A percentile compares a stretch with the other conserved stretches of the same genome.
Evolutionary conservation across 2,329 filamentous ascomycete genomes (phyloP).

Genomic region (Rosellinia necatrix): DNA sequence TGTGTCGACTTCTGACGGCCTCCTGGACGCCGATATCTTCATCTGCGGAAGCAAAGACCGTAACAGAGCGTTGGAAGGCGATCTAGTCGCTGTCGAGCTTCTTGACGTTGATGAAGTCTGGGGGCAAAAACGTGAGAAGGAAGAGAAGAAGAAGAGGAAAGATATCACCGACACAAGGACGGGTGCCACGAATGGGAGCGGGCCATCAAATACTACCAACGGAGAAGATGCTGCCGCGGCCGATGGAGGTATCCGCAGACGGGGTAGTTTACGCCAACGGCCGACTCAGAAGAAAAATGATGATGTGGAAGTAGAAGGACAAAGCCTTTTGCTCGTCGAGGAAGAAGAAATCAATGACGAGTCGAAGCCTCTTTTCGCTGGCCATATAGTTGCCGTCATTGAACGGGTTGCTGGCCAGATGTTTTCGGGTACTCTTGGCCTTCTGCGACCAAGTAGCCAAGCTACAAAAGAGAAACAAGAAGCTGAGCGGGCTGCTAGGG

Average conservation of each 20-base stretch:
- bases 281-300: constrained; percentile 99
- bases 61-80: constrained; percentile 94
- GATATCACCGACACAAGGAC: constrained; percentile 92
- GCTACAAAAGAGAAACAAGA: constrained; percentile 99
- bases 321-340: constrained; percentile 93
- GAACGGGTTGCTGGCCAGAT: constrained; percentile 97
- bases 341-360: constrained; percentile 99
- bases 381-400: constrained; percentile 95
- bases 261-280: constrained; percentile 92
- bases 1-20: constrained; percentile 85
- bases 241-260: constrained; percentile 87
- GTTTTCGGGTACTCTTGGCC: constrained; percentile 95
- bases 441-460: constrained; percentile 94
- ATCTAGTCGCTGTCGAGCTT: constrained; percentile 92
- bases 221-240: constrained; percentile 64
- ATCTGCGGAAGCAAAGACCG: constrained; percentile 99
- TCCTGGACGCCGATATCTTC: constrained; percentile 96
- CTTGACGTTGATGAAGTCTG: constrained; percentile 98
- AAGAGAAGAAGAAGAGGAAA: constrained; percentile 99
- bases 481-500: constrained; percentile 88
- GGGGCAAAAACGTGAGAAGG: constrained; percentile 98
- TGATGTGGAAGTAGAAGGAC: constrained; percentile 97
- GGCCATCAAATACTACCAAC: constrained; percentile 63
- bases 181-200: constrained; percentile 74
- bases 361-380: constrained; percentile 95